Percentiles rank a stretch among this genome's conserved stretches.
These are phyloP conservation scores for Apocynum venetum DNA, from an alignment of 257 asterid species.

Conservation along the genomic window DNA sequence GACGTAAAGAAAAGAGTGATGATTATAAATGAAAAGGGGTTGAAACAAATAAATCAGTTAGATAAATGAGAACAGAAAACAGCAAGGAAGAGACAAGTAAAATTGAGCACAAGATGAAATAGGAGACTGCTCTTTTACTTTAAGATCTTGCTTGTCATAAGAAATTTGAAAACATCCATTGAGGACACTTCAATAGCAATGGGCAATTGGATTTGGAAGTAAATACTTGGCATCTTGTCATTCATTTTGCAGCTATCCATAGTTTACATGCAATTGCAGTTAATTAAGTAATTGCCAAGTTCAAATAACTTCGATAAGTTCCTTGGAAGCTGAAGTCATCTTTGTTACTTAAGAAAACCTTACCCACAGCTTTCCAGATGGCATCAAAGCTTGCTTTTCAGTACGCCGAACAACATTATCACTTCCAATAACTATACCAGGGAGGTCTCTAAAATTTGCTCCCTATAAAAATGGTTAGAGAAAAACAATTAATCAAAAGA, in stretches of 20 bases:
- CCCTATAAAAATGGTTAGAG: slow-evolving; percentile 38
- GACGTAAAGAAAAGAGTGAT: not conserved
- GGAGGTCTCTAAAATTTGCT: slow-evolving; percentile 66
- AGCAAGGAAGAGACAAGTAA: not conserved
- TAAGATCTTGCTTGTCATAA: not conserved
- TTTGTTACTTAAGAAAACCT: not conserved
- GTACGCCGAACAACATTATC: slow-evolving; percentile 56
- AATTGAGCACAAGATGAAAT: not conserved
- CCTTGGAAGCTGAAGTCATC: not conserved
- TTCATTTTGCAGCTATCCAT: not conserved
- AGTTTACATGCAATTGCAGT: not conserved
- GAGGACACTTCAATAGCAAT: not conserved
- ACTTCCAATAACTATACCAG: slow-evolving; percentile 52
- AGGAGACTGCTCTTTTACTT: not conserved
- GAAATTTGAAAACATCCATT: not conserved
- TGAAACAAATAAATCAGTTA: not conserved
- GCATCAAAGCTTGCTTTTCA: slow-evolving; percentile 32
- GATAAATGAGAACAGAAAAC: not conserved
- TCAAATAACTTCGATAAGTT: not conserved
- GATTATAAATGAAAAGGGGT: not conserved
- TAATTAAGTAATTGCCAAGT: not conserved
- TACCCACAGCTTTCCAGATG: slow-evolving; percentile 88
- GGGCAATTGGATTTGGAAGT: not conserved
- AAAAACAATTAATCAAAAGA: not conserved
- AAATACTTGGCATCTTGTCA: not conserved